phyloP scores from a whole-genome alignment of 371 early-diverging fungal species.

The Apophysomyces variabilis region DNA sequence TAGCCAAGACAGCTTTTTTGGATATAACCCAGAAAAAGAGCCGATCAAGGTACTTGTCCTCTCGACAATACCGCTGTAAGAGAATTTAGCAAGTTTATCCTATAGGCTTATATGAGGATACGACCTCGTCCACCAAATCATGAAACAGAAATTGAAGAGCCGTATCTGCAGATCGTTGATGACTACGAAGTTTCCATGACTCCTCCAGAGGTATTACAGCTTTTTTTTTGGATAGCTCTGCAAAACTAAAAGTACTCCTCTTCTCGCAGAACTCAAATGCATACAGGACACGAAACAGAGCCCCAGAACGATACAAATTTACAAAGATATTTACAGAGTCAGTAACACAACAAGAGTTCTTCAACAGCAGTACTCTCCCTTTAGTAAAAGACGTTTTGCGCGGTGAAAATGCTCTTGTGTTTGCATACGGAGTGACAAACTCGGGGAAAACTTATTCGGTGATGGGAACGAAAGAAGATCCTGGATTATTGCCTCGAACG shows the following conservation, averaged over 20 bases:
- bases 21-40: conserved; percentile 35
- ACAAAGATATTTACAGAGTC: conserved; percentile 63
- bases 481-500: conserved; percentile 68
- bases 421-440: conserved; percentile 82
- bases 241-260: background rate
- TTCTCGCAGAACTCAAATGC: conserved; percentile 35
- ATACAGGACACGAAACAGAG: conserved; percentile 46
- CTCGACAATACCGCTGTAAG: too few species aligned
- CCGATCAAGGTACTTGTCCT: conserved; percentile 24
- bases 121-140: conserved; percentile 32
- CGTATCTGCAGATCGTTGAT: conserved; percentile 55
- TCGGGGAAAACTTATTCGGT: conserved; percentile 84
- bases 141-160: conserved; percentile 21
- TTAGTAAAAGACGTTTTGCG: conserved; percentile 54
- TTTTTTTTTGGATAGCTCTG: background rate
- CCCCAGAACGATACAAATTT: conserved; percentile 66
- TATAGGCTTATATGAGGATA: conserved; percentile 52
- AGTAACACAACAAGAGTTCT: conserved; percentile 58
- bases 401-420: conserved; percentile 69
- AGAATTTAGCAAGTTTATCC: background rate
- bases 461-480: conserved; percentile 57
- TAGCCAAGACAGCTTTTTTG: conserved; percentile 24
- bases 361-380: conserved; percentile 63
- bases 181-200: conserved; percentile 51
- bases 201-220: conserved; percentile 42